These are phyloP conservation scores for Takashimella tepidaria DNA, from an alignment of 1,284 basidiomycete genomes.

Conservation along the genomic window DNA sequence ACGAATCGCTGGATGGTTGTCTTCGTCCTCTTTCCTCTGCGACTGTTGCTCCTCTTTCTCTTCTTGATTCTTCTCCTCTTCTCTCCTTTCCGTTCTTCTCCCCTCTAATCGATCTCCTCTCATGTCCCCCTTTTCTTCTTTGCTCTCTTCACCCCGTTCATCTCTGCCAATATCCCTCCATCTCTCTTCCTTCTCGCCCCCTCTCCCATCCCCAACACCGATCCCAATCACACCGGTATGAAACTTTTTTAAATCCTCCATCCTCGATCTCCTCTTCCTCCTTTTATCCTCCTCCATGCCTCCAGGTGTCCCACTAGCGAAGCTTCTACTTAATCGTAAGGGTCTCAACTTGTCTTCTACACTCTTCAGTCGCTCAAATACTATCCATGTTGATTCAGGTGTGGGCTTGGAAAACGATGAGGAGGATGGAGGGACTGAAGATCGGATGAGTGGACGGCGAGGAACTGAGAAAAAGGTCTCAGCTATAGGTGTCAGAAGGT, in stretches of 20 bases:
- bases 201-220: background rate
- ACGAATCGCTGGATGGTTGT: too few species aligned
- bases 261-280: background rate
- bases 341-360: background rate
- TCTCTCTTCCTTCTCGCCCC: background rate
- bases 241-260: background rate
- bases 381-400: conserved; percentile 11
- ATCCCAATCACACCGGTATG: background rate
- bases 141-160: too few species aligned
- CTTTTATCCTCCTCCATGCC: background rate
- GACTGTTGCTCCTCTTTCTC: background rate
- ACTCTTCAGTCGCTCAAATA: conserved; percentile 5
- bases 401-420: background rate
- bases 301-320: background rate
- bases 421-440: background rate
- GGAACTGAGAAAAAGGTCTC: conserved; percentile 3
- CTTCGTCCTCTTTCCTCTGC: background rate
- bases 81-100: too few species aligned
- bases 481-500: conserved; percentile 3
- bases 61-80: background rate
- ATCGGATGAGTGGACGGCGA: background rate
- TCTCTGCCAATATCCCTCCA: too few species aligned
- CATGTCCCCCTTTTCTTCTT: too few species aligned
- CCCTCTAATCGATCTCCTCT: too few species aligned
- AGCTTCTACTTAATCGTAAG: background rate